phyloP scores from a whole-genome alignment of 2,329 filamentous ascomycete species.

The Exophiala phaeomuriformis region DNA sequence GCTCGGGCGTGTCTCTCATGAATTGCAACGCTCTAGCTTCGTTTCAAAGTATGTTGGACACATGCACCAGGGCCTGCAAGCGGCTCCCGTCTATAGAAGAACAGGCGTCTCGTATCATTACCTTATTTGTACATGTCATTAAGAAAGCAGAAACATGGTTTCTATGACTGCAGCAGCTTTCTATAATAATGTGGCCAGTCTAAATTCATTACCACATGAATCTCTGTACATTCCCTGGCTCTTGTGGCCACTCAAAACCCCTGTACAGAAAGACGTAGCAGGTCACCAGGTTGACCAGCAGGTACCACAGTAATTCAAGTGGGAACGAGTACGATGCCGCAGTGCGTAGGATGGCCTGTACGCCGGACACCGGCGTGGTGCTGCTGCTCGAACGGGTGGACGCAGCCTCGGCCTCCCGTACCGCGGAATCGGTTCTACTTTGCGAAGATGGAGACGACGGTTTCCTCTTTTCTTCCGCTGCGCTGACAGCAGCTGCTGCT shows the following conservation, averaged over 20 bases:
- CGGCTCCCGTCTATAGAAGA: too few relatives aligned
- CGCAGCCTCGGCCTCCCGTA: too few relatives aligned
- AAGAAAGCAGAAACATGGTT: too few relatives aligned
- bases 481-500: not conserved
- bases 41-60: too few relatives aligned
- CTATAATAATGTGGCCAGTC: not conserved
- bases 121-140: too few relatives aligned
- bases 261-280: slow-evolving; percentile 51
- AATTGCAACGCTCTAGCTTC: too few relatives aligned
- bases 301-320: slow-evolving; percentile 53
- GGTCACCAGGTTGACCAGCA: slow-evolving; percentile 46
- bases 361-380: slow-evolving; percentile 20
- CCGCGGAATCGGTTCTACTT: too few relatives aligned
- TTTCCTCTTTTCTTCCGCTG: slow-evolving; percentile 1
- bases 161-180: not conserved
- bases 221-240: slow-evolving; percentile 51
- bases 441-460: too few relatives aligned
- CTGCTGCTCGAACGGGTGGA: slow-evolving; percentile 9
- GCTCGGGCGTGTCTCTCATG: too few relatives aligned
- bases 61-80: too few relatives aligned
- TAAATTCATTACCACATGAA: slow-evolving; percentile 50
- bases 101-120: too few relatives aligned
- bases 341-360: slow-evolving; percentile 27
- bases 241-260: slow-evolving; percentile 52
- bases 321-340: slow-evolving; percentile 32